Evolutionary conservation across 2,329 filamentous ascomycete species (phyloP).

Genomic region (Macrophomina pseudophaseolina): DNA sequence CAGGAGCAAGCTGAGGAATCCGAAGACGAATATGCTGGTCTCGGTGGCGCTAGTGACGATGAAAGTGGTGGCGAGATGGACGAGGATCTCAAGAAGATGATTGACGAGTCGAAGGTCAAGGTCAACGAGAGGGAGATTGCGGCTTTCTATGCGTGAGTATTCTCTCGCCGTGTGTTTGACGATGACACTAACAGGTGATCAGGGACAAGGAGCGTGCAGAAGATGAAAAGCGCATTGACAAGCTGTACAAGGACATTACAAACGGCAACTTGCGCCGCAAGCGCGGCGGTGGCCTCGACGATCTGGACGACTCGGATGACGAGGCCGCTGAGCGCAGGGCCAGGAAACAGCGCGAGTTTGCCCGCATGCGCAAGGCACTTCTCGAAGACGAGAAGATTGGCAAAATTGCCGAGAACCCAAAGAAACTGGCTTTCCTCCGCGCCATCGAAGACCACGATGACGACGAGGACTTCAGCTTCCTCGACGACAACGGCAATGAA

Average conservation of each 20-base stretch:
- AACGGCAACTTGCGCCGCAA: constrained; percentile 86
- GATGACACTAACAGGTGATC: constrained; percentile 27
- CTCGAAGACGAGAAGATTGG: constrained; percentile 87
- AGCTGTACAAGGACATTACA: constrained; percentile 90
- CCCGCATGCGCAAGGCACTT: constrained; percentile 87
- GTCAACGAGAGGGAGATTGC: constrained; percentile 81
- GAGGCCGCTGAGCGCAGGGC: constrained; percentile 74
- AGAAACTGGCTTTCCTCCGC: constrained; percentile 86
- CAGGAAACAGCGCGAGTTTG: constrained; percentile 85
- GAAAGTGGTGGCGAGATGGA: constrained; percentile 78
- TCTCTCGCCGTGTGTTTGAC: too few relatives aligned
- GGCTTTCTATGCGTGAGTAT: constrained; percentile 83
- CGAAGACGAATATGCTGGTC: constrained; percentile 94
- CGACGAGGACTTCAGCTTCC: constrained; percentile 75
- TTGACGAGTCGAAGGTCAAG: constrained; percentile 78
- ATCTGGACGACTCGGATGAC: constrained; percentile 93
- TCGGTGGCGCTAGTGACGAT: constrained; percentile 89
- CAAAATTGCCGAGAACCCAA: constrained; percentile 86
- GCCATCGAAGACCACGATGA: constrained; percentile 83
- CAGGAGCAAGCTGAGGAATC: constrained; percentile 96
- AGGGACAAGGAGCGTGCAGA: constrained; percentile 79
- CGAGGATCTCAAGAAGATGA: constrained; percentile 81
- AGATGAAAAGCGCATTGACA: constrained; percentile 87
- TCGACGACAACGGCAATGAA: constrained; percentile 51
- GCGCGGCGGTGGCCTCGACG: constrained; percentile 71